Evolutionary conservation across 2,329 filamentous ascomycete species (phyloP), one percentile per base, ranked within the genome.

Genomic region (Alternaria solani): DNA sequence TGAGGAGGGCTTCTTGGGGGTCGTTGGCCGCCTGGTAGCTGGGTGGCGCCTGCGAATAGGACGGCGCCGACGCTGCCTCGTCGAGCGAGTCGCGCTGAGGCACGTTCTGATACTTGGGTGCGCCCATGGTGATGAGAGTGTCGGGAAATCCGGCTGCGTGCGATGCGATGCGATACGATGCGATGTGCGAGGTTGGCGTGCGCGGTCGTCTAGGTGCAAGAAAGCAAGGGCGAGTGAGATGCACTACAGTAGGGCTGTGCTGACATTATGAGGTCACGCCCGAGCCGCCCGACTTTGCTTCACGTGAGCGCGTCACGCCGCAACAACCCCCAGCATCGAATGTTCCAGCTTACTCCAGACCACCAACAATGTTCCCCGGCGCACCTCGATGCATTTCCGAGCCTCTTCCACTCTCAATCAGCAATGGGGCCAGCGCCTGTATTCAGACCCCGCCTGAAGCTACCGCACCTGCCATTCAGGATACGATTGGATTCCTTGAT

Each of bases 71-170:
- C 53, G 65, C 63, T 28, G 72, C 59, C 70, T 91, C 89, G 67
- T 92, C 91, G 70, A 96, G 87, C 46, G 93, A 94, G 82, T 97
- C 94, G 77, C 92, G 90, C 83, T 93, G 91, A 23, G 93, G 89
- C 71, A 93, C 93, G 52, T 89, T 86, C 67, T 91, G 86, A 79
- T 97, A 98, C 81, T 94, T 95, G 52, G 92, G 85, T 70, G 87
- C 92, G 49, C 90, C 86, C 91, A 94, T 94, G 42, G 52, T 55
- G 63, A 57, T 38, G 41, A 48, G 12, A 2, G 16, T 49, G 39
- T 64, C 43, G 44, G 34, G 12, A 16, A 4, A 12, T 5, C 53
- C 9, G 18, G 3, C 6, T 46, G 11, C 5, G 32, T 48, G 36
- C 42, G n/a, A 23, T 2, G 20, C 20, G 20, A 23, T 23, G 20